Conservation (phyloP, 2,329 filamentous ascomycete species). For the Colletotrichum magnum region DNA sequence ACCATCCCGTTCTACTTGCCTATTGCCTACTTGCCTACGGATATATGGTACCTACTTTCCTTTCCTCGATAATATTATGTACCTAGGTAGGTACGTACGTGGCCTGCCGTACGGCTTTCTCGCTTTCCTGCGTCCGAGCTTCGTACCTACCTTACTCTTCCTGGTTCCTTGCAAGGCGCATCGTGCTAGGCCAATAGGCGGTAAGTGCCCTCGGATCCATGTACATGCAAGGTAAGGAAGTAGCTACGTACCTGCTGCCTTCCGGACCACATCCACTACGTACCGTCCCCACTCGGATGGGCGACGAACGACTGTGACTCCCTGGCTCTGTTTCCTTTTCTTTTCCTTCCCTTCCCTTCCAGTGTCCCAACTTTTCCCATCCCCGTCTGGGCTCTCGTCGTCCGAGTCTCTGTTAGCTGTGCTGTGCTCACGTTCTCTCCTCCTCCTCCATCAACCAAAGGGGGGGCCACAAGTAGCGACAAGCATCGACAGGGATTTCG, state of each 20-base stretch:
- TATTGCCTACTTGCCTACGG: too few relatives aligned
- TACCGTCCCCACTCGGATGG: constrained; percentile 11
- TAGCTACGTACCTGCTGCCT: constrained; percentile 21
- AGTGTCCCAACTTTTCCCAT: neutral
- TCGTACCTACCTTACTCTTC: constrained; percentile 11
- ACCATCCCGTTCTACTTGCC: too few relatives aligned
- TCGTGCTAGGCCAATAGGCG: neutral
- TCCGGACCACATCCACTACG: neutral
- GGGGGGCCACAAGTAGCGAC: constrained; percentile 34
- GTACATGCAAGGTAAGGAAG: too few relatives aligned
- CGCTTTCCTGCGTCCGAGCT: neutral
- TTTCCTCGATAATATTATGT: too few relatives aligned
- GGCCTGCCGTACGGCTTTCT: too few relatives aligned
- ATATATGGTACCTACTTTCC: too few relatives aligned
- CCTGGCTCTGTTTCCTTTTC: constrained; percentile 11
- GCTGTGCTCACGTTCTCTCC: constrained; percentile 34
- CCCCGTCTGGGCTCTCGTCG: neutral
- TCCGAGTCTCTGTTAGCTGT: neutral
- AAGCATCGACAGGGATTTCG: constrained; percentile 35
- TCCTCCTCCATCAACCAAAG: constrained; percentile 35
- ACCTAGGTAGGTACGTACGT: too few relatives aligned
- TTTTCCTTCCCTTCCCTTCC: neutral
- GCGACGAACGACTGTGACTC: constrained; percentile 21
- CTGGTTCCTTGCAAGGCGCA: constrained; percentile 7
- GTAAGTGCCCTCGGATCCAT: neutral